Evolutionary conservation across 1,139 yeast species (phyloP).

Genomic region (Candida dubliniensis): DNA sequence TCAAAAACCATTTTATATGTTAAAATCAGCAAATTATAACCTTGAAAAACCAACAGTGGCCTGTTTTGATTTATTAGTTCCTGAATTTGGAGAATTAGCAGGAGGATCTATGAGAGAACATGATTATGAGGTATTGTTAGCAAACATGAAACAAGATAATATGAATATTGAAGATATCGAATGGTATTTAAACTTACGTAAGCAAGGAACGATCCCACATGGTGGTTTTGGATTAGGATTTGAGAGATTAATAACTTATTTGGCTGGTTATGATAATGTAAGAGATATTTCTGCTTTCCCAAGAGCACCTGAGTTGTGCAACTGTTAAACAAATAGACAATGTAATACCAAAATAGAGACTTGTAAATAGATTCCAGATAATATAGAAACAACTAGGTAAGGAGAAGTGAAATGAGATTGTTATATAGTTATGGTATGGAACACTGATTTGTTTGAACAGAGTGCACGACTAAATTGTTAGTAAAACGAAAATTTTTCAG

Average conservation of each 20-base stretch:
- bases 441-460: not conserved
- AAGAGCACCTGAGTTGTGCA: slow-evolving; percentile 37
- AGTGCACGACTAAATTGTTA: slow-evolving; percentile 1
- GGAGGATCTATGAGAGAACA: slow-evolving; percentile 95
- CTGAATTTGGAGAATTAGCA: slow-evolving; percentile 92
- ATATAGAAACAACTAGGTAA: not conserved
- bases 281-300: slow-evolving; percentile 89
- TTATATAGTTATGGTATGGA: too few relatives aligned
- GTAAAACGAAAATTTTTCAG: slow-evolving; percentile 9
- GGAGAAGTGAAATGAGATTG: too few relatives aligned
- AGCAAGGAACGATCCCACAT: slow-evolving; percentile 83
- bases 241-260: slow-evolving; percentile 76
- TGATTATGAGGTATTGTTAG: slow-evolving; percentile 44
- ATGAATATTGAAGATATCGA: slow-evolving; percentile 62
- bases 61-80: slow-evolving; percentile 85
- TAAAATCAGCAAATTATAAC: slow-evolving; percentile 35
- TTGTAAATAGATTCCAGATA: not conserved
- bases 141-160: slow-evolving; percentile 48
- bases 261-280: slow-evolving; percentile 72
- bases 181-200: slow-evolving; percentile 80
- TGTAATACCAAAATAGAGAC: not conserved
- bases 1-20: slow-evolving; percentile 93
- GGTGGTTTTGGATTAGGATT: slow-evolving; percentile 98
- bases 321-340: slow-evolving; percentile 23
- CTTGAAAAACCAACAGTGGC: slow-evolving; percentile 64